These are phyloP conservation scores for Emergomyces africanus DNA, from an alignment of 2,329 filamentous ascomycete genomes.

Conservation along the genomic window DNA sequence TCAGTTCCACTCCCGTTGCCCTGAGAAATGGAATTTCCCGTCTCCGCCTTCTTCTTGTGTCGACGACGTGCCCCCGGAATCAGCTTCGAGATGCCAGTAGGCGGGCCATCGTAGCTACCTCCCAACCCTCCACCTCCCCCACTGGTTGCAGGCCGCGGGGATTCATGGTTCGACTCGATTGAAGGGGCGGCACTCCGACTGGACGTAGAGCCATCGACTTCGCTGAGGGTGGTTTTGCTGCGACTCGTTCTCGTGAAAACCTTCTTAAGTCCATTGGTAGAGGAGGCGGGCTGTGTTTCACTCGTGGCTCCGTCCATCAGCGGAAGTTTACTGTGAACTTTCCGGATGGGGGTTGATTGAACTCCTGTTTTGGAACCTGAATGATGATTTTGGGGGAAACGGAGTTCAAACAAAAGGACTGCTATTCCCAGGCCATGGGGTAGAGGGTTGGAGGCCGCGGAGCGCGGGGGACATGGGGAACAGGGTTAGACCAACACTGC, in stretches of 20 bases:
- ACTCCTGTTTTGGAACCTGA: neutral
- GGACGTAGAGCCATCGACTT: slow-evolving; percentile 18
- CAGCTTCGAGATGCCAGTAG: slow-evolving; percentile 40
- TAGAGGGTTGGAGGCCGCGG: neutral
- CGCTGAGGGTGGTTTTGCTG: slow-evolving; percentile 24
- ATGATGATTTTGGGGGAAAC: neutral
- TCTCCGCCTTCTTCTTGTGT: slow-evolving; percentile 32
- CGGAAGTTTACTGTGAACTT: neutral
- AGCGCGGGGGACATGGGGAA: neutral
- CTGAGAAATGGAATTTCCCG: slow-evolving; percentile 11
- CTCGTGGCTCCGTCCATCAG: slow-evolving; percentile 24
- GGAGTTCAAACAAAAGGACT: neutral
- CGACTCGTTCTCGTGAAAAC: slow-evolving; percentile 24
- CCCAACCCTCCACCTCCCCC: slow-evolving; percentile 16
- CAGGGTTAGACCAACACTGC: neutral
- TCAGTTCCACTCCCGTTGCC: slow-evolving; percentile 9
- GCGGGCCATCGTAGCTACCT: slow-evolving; percentile 23
- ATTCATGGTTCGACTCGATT: slow-evolving; percentile 25
- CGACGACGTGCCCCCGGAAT: slow-evolving; percentile 27
- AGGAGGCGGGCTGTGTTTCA: slow-evolving; percentile 16
- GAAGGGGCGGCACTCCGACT: slow-evolving; percentile 24
- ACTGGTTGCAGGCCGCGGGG: slow-evolving; percentile 26
- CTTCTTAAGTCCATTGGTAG: slow-evolving; percentile 25
- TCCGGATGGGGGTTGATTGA: neutral
- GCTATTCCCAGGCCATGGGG: neutral